Percentiles rank a stretch among this genome's conserved stretches.
phyloP scores from a whole-genome alignment of 108 stramenopile genomes.

The Nitzschia sp. region DNA sequence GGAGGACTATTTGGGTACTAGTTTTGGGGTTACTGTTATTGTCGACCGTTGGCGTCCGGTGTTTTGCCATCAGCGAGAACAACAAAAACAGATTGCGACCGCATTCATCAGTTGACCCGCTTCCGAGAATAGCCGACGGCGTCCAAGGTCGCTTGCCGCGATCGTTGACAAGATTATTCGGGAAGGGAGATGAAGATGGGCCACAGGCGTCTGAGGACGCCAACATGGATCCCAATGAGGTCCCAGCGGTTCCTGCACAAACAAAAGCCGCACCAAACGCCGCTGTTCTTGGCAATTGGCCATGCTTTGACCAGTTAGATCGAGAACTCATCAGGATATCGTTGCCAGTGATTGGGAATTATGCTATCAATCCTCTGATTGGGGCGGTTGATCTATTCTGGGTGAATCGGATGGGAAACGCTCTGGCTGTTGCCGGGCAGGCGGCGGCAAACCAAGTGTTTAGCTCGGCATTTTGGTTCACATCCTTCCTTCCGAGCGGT shows the following conservation, averaged over 20 bases:
- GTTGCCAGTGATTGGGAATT: slow-evolving; percentile 90
- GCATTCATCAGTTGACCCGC: not conserved
- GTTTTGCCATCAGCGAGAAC: slow-evolving; percentile 24
- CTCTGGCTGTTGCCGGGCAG: slow-evolving; percentile 88
- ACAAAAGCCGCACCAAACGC: not conserved
- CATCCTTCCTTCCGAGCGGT: slow-evolving; percentile 81
- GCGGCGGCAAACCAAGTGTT: slow-evolving; percentile 92
- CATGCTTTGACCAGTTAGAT: slow-evolving; percentile 75
- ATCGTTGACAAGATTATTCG: not conserved
- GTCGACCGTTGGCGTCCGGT: slow-evolving; percentile 16
- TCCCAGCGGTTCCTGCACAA: not conserved
- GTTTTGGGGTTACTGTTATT: slow-evolving; percentile 10
- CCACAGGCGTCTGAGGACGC: not conserved
- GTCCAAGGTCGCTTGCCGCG: not conserved
- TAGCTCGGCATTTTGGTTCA: slow-evolving; percentile 77
- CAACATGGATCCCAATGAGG: not conserved
- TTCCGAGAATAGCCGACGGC: not conserved
- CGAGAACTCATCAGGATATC: slow-evolving; percentile 73
- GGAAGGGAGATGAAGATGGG: not conserved
- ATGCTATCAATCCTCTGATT: slow-evolving; percentile 84
- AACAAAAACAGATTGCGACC: slow-evolving; percentile 2
- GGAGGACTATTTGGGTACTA: not conserved
- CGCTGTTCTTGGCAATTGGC: slow-evolving; percentile 39
- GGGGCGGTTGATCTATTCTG: slow-evolving; percentile 89
- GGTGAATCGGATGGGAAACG: slow-evolving; percentile 92